Evolutionary conservation across 225 moss, liverwort and hornwort genomes (phyloP).

Genomic region (Marchantia polymorpha): DNA sequence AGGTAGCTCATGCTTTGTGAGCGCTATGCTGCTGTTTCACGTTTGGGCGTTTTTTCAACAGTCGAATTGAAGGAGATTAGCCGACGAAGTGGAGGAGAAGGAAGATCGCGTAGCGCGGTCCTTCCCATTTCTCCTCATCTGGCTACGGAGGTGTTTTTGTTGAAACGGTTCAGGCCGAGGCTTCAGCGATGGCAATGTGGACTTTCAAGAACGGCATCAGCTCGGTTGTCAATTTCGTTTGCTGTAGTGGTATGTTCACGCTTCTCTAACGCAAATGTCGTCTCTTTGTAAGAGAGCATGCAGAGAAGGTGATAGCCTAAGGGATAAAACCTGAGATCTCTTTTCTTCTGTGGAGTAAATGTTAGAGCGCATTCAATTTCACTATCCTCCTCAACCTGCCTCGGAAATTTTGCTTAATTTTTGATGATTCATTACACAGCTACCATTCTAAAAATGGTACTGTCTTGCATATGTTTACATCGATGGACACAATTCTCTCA

Average conservation of each 20-base stretch:
- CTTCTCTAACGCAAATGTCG: too few relatives aligned
- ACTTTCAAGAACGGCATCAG: conserved; percentile 2
- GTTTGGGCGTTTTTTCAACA: not conserved
- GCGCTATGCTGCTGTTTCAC: conserved; percentile 9
- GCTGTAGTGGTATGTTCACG: not conserved
- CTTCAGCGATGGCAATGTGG: conserved; percentile 1
- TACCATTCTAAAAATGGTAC: too few relatives aligned
- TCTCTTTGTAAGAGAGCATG: too few relatives aligned
- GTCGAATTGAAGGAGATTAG: not conserved
- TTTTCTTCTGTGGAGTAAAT: too few relatives aligned
- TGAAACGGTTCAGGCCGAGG: not conserved
- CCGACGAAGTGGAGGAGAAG: not conserved
- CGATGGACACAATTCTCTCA: too few relatives aligned
- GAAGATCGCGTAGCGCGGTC: not conserved
- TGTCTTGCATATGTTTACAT: too few relatives aligned
- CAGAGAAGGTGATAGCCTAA: too few relatives aligned
- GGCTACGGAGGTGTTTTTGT: not conserved
- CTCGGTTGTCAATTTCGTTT: not conserved
- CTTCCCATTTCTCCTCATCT: not conserved
- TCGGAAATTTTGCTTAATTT: too few relatives aligned
- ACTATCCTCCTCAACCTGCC: too few relatives aligned
- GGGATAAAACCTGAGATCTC: too few relatives aligned
- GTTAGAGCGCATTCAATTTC: too few relatives aligned
- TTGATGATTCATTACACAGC: too few relatives aligned
- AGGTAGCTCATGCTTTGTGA: not conserved